Percentiles rank a stretch among this genome's conserved stretches.
phyloP scores from a whole-genome alignment of 805 yeast genomes.

The Kazachstania viticola region DNA sequence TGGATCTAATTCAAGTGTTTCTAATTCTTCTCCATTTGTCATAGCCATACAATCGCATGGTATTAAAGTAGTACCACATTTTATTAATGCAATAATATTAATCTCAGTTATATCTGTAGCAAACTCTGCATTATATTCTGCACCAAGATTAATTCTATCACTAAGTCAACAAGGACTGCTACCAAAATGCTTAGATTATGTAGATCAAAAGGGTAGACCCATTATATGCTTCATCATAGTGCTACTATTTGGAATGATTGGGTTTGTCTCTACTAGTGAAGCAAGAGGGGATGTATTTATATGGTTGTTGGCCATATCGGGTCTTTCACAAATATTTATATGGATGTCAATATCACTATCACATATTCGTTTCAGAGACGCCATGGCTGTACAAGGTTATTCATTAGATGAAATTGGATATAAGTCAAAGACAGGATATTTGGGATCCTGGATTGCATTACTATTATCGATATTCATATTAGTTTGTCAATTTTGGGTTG shows the following conservation, averaged over 20 bases:
- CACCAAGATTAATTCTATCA: constrained; percentile 51
- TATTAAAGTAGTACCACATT: constrained; percentile 47
- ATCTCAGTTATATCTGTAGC: constrained; percentile 58
- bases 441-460: constrained; percentile 48
- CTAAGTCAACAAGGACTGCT: constrained; percentile 45
- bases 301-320: constrained; percentile 60
- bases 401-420: constrained; percentile 55
- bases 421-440: constrained; percentile 57
- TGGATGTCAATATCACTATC: constrained; percentile 54
- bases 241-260: constrained; percentile 42
- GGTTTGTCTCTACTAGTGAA: constrained; percentile 43
- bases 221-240: constrained; percentile 43
- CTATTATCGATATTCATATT: constrained; percentile 41
- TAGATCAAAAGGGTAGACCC: constrained; percentile 49
- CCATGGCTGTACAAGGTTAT: constrained; percentile 46
- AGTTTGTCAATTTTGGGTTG: constrained; percentile 62
- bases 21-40: constrained; percentile 52
- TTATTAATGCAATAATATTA: constrained; percentile 56
- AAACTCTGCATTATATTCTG: constrained; percentile 56
- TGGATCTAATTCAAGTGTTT: constrained; percentile 40
- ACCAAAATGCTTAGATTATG: constrained; percentile 36
- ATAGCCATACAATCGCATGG: constrained; percentile 56
- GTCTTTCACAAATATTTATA: constrained; percentile 58
- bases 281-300: constrained; percentile 49
- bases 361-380: constrained; percentile 55